Evolutionary conservation across 768 basidiomycete species (phyloP), one percentile per base, ranked within the genome.

Genomic region (Russula griseocarnosa): DNA sequence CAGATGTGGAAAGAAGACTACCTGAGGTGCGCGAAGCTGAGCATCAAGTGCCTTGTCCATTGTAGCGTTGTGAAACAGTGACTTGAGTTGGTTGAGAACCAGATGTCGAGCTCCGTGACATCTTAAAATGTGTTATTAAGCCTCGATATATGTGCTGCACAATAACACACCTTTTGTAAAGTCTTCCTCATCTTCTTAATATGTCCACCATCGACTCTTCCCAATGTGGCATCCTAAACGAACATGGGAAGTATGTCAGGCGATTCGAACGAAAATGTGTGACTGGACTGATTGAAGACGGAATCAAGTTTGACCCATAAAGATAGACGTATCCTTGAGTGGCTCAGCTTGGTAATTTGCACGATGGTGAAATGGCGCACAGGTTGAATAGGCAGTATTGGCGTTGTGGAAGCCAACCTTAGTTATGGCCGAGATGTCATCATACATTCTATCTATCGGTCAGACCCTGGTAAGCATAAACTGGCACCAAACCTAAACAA

Each of bases 161-260:
- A 5, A 42, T 40, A 1, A 13, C 42, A 65, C 66, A 83, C 91
- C 90, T 79, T 90, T 88, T 0, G 92, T 92, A 68, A 93, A 94
- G 72, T 94, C 92, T 70, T 94, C 92, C 34, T 83, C 86, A 26
- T 86, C 83, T 66, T 86, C 87, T 53, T 86, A 76, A 71, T 94
- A 94, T 58, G 79, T 82, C 88, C 88, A 93, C 40, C 84, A 51
- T 81, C 79, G 2, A 94, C 89, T 69, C 81, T 88, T 0, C 83
- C 85, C 0, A 83, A 82, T 0, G 79, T 79, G 0, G 90, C 88
- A 20, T 90, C 89, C n/a, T 82, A 79, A 9, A 83, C 76, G 69
- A 94, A 94, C 87, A 94, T 94, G 3, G 90, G 91, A 5, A 94
- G 73, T 57, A 94, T 94, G 72, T 94, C 92, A 0, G 92, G 92